Percentiles rank a stretch among this genome's conserved stretches.
These are phyloP conservation scores for Erysiphe pulchra DNA, from an alignment of 2,329 filamentous ascomycete genomes.

Conservation along the genomic window DNA sequence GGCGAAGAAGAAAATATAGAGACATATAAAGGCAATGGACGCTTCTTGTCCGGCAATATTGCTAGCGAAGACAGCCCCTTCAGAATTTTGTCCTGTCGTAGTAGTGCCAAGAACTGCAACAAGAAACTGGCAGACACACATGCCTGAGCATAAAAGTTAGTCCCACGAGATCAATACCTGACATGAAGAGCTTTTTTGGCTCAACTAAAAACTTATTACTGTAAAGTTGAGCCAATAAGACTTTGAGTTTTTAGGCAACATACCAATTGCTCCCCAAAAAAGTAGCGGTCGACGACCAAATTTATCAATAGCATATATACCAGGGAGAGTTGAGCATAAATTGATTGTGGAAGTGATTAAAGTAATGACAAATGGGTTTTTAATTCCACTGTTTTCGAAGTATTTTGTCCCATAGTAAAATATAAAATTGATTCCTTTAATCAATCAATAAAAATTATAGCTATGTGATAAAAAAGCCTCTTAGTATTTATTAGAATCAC, in stretches of 20 bases:
- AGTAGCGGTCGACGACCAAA: conserved; percentile 38
- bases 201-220: too few relatives aligned
- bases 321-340: conserved; percentile 34
- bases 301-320: conserved; percentile 35
- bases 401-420: conserved; percentile 36
- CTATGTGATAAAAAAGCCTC: too few relatives aligned
- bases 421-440: conserved; percentile 26
- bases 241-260: too few relatives aligned
- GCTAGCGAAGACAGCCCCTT: conserved; percentile 25
- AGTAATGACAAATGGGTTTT: conserved; percentile 28
- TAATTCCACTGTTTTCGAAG: conserved; percentile 29
- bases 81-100: conserved; percentile 23
- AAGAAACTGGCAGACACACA: conserved; percentile 33
- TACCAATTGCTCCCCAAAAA: conserved; percentile 22
- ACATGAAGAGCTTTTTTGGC: too few relatives aligned
- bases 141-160: conserved; percentile 12
- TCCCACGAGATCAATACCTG: too few relatives aligned
- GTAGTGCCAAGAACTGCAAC: conserved; percentile 31
- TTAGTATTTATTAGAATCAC: conserved; percentile 12
- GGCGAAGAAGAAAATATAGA: conserved; percentile 56
- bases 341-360: conserved; percentile 42
- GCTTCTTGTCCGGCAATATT: conserved; percentile 27
- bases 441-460: too few relatives aligned
- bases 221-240: too few relatives aligned
- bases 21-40: conserved; percentile 34